Percentiles rank a stretch among this genome's conserved stretches.
Conservation (phyloP, 768 basidiomycete genomes). For the Leccinum obscurum region DNA sequence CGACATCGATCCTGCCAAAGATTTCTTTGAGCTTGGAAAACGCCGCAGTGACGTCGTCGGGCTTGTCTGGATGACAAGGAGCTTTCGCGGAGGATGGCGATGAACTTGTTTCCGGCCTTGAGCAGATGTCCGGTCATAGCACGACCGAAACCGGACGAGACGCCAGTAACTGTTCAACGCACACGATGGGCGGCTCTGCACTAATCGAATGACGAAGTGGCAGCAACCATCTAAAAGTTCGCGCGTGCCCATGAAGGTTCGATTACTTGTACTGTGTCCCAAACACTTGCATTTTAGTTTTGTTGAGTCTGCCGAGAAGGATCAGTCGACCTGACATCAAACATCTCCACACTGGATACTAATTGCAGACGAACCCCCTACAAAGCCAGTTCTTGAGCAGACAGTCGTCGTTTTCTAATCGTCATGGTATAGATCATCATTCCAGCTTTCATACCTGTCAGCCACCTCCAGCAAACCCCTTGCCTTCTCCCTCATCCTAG, state of each 20-base stretch:
- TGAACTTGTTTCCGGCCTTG: slow-evolving; percentile 35
- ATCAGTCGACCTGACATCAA: background rate
- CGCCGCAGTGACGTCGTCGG: slow-evolving; percentile 24
- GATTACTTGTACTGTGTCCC: no score
- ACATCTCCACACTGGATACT: no score
- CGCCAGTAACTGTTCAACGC: slow-evolving; percentile 15
- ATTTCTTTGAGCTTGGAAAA: slow-evolving; percentile 25
- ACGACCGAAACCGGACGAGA: slow-evolving; percentile 39
- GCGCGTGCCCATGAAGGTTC: no score
- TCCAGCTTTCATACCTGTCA: slow-evolving; percentile 21
- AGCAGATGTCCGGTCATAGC: slow-evolving; percentile 29
- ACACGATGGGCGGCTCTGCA: background rate
- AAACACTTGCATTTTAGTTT: no score
- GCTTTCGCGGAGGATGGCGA: slow-evolving; percentile 44
- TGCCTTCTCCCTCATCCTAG: slow-evolving; percentile 14
- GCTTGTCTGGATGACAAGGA: slow-evolving; percentile 31
- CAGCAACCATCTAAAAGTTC: no score
- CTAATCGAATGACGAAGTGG: no score
- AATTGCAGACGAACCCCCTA: slow-evolving; percentile 14
- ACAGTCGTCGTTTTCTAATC: background rate
- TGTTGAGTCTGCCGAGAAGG: no score
- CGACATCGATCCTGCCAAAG: slow-evolving; percentile 39
- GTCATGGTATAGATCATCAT: slow-evolving; percentile 14
- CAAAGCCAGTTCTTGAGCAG: no score
- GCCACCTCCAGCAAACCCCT: slow-evolving; percentile 8